A percentile compares a stretch with the other conserved stretches of the same genome.
Evolutionary conservation across 1,284 basidiomycete species (phyloP).

Genomic region (Somion occarium): DNA sequence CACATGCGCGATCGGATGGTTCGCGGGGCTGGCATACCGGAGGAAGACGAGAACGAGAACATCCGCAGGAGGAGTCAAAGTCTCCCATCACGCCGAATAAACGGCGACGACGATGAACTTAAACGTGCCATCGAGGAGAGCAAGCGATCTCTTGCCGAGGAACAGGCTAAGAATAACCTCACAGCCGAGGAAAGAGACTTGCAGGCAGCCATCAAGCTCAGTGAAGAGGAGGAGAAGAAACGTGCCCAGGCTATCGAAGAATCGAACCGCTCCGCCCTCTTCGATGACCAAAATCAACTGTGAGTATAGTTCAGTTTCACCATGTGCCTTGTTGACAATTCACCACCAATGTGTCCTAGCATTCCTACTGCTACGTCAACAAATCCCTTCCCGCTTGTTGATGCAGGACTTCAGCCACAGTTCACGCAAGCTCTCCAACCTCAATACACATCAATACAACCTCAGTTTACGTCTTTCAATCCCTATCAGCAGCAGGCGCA

Average conservation of each 20-base stretch:
- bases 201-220: constrained; percentile 72
- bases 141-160: constrained; percentile 72
- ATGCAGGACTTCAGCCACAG: constrained; percentile 27
- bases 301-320: constrained; percentile 28
- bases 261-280: constrained; percentile 72
- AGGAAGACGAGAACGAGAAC: constrained; percentile 49
- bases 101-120: constrained; percentile 79
- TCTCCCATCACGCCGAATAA: constrained; percentile 23
- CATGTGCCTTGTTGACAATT: constrained; percentile 7
- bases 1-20: constrained; percentile 96
- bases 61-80: constrained; percentile 39
- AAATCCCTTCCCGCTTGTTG: constrained; percentile 66
- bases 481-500: constrained; percentile 96
- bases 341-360: constrained; percentile 1
- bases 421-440: constrained; percentile 44
- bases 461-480: constrained; percentile 86
- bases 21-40: constrained; percentile 43
- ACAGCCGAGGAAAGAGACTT: constrained; percentile 78
- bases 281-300: constrained; percentile 82
- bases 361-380: constrained; percentile 20
- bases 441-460: constrained; percentile 65
- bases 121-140: constrained; percentile 83
- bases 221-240: constrained; percentile 83
- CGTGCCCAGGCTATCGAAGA: constrained; percentile 69
- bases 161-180: constrained; percentile 50